A percentile compares a stretch with the other conserved stretches of the same genome.
Conservation (phyloP, 176 grass and related monocot species). For the Aegilops umbellulata region DNA sequence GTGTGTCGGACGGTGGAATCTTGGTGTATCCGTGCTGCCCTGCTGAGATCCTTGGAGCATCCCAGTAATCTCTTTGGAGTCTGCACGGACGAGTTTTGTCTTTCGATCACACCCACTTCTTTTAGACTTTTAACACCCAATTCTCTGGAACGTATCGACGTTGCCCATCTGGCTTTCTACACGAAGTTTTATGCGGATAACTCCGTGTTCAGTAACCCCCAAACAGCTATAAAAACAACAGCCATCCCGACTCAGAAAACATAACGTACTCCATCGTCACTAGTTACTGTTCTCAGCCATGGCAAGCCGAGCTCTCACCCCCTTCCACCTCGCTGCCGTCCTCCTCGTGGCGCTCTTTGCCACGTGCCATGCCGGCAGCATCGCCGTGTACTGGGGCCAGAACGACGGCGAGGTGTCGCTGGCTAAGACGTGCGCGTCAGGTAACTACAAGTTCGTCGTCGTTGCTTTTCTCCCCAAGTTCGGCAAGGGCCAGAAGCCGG, state of each 20-base stretch:
- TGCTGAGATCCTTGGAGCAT: neutral
- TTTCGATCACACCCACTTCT: too few relatives aligned
- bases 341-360: neutral
- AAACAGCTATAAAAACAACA: neutral
- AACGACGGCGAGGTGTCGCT: slow-evolving; percentile 47
- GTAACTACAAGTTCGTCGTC: slow-evolving; percentile 58
- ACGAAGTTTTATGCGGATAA: too few relatives aligned
- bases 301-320: slow-evolving; percentile 4
- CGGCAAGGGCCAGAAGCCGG: slow-evolving; percentile 62
- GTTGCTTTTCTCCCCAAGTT: slow-evolving; percentile 61
- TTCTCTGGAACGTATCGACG: neutral
- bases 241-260: neutral
- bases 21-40: neutral
- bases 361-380: slow-evolving; percentile 40
- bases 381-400: slow-evolving; percentile 61
- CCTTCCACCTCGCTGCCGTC: neutral
- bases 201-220: too few relatives aligned
- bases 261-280: neutral
- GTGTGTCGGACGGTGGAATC: neutral
- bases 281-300: neutral
- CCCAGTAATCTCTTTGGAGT: neutral
- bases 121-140: too few relatives aligned
- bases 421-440: slow-evolving; percentile 35
- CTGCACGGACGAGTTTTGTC: neutral
- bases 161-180: too few relatives aligned